Base-by-base conservation (phyloP, 306 rosid genomes). In the Vigna radiata region DNA sequence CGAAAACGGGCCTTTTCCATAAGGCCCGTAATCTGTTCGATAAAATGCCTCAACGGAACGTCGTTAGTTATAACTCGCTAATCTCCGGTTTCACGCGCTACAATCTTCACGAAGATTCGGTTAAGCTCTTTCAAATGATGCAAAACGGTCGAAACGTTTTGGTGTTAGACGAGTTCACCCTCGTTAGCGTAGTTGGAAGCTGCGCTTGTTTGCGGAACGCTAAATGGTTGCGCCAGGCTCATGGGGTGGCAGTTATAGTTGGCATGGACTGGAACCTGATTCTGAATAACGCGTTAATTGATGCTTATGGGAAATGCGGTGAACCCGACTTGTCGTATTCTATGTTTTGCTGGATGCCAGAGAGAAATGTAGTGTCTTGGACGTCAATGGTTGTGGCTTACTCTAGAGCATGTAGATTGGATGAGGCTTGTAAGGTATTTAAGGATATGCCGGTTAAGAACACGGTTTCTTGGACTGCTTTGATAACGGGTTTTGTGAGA, bases 301-400 rank as follows among this genome's bases (percentile, higher is more conserved):
- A 90, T 81, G 89, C 92, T 63, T 90, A 90, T 77, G 90, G 95
- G 41, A 90, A 86, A 86, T 86, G 88, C 60, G 81, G 88, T 5
- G 33, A 85, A 36, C 84, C 83, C 15, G 17, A 85, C 70, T 56
- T 23, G 25, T 85, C 87, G 3, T 79, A 33, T 79, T 44, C 70
- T 62, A 59, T 88, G 53, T 85, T 88, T 73, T 25, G 83, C 75
- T 78, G 31, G 37, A 90, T 90, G 88, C 77, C 60, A 6, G 82
- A 73, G 73, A 90, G 77, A 70, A 63, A 89, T 81, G 85, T 83
- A 50, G 89, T 89, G 86, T 85, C 93, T 31, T 89, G 93, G 89
- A 85, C 89, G 68, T 77, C 88, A 36, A 79, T 83, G 89, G 74
- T 87, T 23, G 88, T 83, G 53, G 79, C 88, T 66, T 85, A 78